Conservation (phyloP, 2,329 filamentous ascomycete genomes). For the Fusarium sp. region DNA sequence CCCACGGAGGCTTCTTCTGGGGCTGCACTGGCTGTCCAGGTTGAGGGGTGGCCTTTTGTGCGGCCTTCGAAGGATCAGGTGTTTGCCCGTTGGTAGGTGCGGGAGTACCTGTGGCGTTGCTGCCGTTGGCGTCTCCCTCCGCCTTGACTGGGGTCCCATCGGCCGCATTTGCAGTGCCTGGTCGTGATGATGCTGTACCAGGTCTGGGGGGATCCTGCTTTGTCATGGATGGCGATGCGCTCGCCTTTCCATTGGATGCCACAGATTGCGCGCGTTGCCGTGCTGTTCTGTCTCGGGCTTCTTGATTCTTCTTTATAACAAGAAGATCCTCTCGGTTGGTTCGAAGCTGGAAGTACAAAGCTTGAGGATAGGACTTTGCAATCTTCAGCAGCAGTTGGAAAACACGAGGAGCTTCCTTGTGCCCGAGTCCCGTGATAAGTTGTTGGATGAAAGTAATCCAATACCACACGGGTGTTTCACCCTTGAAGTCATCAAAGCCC, state of each 20-base stretch:
- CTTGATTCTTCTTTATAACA: slow-evolving; percentile 88
- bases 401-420: slow-evolving; percentile 89
- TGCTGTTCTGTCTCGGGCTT: slow-evolving; percentile 72
- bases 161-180: slow-evolving; percentile 61
- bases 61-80: slow-evolving; percentile 38
- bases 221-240: slow-evolving; percentile 57
- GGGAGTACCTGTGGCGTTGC: slow-evolving; percentile 39
- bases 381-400: slow-evolving; percentile 90
- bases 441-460: slow-evolving; percentile 99
- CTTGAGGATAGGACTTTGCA: slow-evolving; percentile 94
- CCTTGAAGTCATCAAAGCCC: slow-evolving; percentile 96
- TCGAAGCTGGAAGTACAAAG: slow-evolving; percentile 92
- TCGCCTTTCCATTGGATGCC: slow-evolving; percentile 56
- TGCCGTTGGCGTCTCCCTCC: slow-evolving; percentile 52
- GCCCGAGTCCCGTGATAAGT: slow-evolving; percentile 86
- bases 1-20: slow-evolving; percentile 87
- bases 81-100: slow-evolving; percentile 41
- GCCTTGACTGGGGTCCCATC: slow-evolving; percentile 54
- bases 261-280: slow-evolving; percentile 60
- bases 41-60: slow-evolving; percentile 26
- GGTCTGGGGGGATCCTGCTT: slow-evolving; percentile 61
- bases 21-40: slow-evolving; percentile 39
- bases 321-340: slow-evolving; percentile 95
- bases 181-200: slow-evolving; percentile 54
- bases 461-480: slow-evolving; percentile 97